These are phyloP conservation scores for Lithocarpus polystachyus DNA, from an alignment of 306 rosid species.

Conservation along the genomic window DNA sequence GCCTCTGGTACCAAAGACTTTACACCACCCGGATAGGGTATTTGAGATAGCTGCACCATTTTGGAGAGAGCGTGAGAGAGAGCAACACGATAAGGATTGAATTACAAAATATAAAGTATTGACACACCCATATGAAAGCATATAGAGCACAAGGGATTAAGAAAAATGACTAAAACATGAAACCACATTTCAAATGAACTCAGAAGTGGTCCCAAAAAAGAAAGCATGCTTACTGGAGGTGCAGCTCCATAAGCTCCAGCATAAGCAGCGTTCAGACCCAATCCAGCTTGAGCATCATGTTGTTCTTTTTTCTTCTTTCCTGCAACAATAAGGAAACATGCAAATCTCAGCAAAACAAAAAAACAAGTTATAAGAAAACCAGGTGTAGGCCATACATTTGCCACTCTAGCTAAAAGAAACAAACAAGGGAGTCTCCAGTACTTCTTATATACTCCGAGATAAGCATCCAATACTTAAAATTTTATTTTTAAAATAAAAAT, in stretches of 20 bases:
- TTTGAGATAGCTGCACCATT: slow-evolving; percentile 54
- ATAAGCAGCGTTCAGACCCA: slow-evolving; percentile 80
- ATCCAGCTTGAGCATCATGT: slow-evolving; percentile 80
- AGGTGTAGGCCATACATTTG: not conserved
- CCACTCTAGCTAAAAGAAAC: not conserved
- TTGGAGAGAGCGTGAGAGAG: slow-evolving; percentile 5
- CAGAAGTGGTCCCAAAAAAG: not conserved
- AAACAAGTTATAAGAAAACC: not conserved
- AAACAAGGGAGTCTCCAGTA: not conserved
- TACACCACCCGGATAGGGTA: slow-evolving; percentile 84
- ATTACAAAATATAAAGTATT: not conserved
- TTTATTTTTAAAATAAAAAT: not conserved
- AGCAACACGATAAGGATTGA: slow-evolving; percentile 3
- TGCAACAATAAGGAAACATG: slow-evolving; percentile 22
- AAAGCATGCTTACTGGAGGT: slow-evolving; percentile 60
- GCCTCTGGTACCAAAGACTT: slow-evolving; percentile 84
- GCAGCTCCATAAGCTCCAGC: slow-evolving; percentile 74
- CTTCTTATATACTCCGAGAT: not conserved
- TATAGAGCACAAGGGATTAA: no score
- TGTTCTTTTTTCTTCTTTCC: slow-evolving; percentile 94
- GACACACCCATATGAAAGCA: no score
- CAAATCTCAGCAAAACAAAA: not conserved
- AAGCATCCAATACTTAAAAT: not conserved
- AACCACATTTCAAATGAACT: not conserved
- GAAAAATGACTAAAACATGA: not conserved